These are phyloP conservation scores for Ceratocystiopsis brevicomis DNA, from an alignment of 2,329 filamentous ascomycete species.

Conservation along the genomic window DNA sequence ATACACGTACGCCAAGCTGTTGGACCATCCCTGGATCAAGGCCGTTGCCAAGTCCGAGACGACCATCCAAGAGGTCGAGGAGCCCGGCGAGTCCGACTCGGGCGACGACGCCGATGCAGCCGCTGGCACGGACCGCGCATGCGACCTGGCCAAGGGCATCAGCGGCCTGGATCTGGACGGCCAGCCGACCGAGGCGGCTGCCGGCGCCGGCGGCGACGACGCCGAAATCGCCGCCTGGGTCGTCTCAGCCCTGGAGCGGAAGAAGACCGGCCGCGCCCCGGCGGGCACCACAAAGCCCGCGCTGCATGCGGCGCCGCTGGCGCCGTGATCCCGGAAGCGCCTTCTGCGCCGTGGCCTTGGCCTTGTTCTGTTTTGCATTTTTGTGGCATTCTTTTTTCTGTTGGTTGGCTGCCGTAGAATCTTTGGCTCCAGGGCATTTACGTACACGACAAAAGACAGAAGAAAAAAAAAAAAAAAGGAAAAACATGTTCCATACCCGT, in stretches of 20 bases:
- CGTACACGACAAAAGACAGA: not conserved
- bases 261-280: conserved; percentile 29
- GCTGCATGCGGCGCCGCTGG: conserved; percentile 69
- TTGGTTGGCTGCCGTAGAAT: not conserved
- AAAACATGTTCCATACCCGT: too few species aligned
- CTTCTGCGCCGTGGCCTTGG: not conserved
- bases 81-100: conserved; percentile 14
- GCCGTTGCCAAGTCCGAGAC: conserved; percentile 15
- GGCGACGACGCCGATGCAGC: conserved; percentile 16
- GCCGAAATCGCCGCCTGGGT: conserved; percentile 81
- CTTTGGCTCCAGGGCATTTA: not conserved
- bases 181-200: too few species aligned
- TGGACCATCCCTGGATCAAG: conserved; percentile 74
- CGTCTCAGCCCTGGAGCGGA: conserved; percentile 45
- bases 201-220: conserved; percentile 24
- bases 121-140: conserved; percentile 12
- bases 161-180: conserved; percentile 21
- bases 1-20: conserved; percentile 82
- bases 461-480: too few species aligned
- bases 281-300: conserved; percentile 48
- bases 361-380: not conserved
- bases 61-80: conserved; percentile 19
- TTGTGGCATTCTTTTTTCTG: not conserved
- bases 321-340: conserved; percentile 21
- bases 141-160: conserved; percentile 16